Percentiles rank a stretch among this genome's conserved stretches.
Conservation (phyloP, 2,329 filamentous ascomycete genomes). For the Penicillium italicum region DNA sequence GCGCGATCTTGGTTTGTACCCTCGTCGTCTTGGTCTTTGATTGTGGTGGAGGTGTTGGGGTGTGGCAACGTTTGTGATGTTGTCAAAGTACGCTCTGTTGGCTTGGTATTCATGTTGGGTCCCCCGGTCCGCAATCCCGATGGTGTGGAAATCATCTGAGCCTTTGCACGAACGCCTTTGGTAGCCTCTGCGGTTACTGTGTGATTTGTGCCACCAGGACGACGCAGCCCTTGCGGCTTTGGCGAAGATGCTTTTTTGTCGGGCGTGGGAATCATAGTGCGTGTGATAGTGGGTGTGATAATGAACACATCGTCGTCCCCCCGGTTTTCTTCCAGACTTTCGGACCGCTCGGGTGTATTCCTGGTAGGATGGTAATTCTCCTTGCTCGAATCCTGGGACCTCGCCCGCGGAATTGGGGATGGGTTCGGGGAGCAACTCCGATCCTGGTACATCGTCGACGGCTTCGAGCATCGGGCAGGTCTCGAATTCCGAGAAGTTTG, state of each 20-base stretch:
- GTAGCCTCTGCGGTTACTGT: slow-evolving; percentile 27
- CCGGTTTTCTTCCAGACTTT: slow-evolving; percentile 12
- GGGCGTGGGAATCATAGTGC: slow-evolving; percentile 37
- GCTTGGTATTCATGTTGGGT: slow-evolving; percentile 23
- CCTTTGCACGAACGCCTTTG: slow-evolving; percentile 27
- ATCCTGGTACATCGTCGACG: slow-evolving; percentile 27
- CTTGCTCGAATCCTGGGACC: slow-evolving; percentile 22
- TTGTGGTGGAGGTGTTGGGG: slow-evolving; percentile 11
- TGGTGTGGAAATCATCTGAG: slow-evolving; percentile 25
- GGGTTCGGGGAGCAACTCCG: slow-evolving; percentile 16
- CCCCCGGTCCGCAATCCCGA: slow-evolving; percentile 27
- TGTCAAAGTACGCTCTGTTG: slow-evolving; percentile 19
- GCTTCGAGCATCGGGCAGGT: slow-evolving; percentile 35
- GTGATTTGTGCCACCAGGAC: slow-evolving; percentile 20
- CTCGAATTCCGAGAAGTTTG: slow-evolving; percentile 36
- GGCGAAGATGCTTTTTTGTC: slow-evolving; percentile 19
- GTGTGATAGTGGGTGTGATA: slow-evolving; percentile 43
- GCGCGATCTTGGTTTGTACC: not conserved
- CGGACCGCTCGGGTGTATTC: slow-evolving; percentile 12
- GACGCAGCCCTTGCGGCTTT: slow-evolving; percentile 19
- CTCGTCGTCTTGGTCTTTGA: slow-evolving; percentile 13
- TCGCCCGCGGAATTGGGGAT: slow-evolving; percentile 14
- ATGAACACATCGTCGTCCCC: slow-evolving; percentile 35
- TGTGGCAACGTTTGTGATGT: slow-evolving; percentile 18
- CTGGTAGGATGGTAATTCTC: slow-evolving; percentile 20